Evolutionary conservation across 768 basidiomycete genomes (phyloP).

Genomic region (Daedaleopsis sinensis): DNA sequence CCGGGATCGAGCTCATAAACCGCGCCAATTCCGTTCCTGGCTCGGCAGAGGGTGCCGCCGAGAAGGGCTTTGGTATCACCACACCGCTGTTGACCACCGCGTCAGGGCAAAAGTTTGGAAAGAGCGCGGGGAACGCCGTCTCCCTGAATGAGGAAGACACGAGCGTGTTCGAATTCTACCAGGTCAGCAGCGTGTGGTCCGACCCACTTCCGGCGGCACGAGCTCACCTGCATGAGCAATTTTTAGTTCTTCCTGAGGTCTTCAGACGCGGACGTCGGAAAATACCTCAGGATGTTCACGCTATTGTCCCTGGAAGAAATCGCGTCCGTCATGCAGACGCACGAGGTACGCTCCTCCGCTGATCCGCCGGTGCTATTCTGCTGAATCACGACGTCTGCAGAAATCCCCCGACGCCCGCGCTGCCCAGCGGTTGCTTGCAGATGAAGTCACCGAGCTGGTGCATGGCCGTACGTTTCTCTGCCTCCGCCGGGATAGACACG

Average conservation of each 20-base stretch:
- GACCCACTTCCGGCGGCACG: neutral
- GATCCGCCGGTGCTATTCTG: neutral
- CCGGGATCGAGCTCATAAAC: slow-evolving; percentile 89
- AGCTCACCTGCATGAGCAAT: neutral
- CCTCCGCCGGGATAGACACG: neutral
- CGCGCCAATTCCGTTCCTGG: slow-evolving; percentile 39
- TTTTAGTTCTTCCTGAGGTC: slow-evolving; percentile 87
- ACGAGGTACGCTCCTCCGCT: slow-evolving; percentile 46
- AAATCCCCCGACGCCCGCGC: slow-evolving; percentile 25
- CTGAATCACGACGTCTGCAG: slow-evolving; percentile 10
- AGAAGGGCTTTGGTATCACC: slow-evolving; percentile 78
- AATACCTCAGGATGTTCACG: slow-evolving; percentile 83
- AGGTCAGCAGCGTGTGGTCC: slow-evolving; percentile 50
- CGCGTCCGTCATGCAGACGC: slow-evolving; percentile 54
- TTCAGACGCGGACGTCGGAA: slow-evolving; percentile 77
- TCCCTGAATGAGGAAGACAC: slow-evolving; percentile 85
- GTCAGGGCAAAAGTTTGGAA: slow-evolving; percentile 94
- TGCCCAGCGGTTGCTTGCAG: slow-evolving; percentile 32
- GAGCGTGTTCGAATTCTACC: slow-evolving; percentile 92
- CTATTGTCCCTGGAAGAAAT: slow-evolving; percentile 66
- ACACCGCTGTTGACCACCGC: slow-evolving; percentile 93
- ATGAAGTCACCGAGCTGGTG: slow-evolving; percentile 32
- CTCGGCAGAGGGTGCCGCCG: slow-evolving; percentile 14
- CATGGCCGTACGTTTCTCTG: slow-evolving; percentile 29
- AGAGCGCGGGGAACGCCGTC: slow-evolving; percentile 93